Conservation (phyloP, 768 basidiomycete genomes). For the Fomitopsis pulvina region DNA sequence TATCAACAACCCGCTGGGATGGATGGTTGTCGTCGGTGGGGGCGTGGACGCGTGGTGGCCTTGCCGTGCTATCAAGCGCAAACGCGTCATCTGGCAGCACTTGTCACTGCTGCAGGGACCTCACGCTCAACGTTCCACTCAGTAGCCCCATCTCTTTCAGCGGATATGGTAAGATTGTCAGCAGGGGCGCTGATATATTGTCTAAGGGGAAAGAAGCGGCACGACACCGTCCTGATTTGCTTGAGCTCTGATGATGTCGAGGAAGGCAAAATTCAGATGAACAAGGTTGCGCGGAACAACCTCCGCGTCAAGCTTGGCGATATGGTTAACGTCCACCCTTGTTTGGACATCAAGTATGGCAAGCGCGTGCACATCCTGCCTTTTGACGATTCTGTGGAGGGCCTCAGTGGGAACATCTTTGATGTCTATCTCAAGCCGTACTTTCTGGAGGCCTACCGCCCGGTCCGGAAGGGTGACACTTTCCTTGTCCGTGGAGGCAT, state of each 20-base stretch:
- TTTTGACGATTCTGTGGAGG: constrained; percentile 98
- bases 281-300: constrained; percentile 99
- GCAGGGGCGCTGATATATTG: too few relatives aligned
- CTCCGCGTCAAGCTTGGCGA: constrained; percentile 96
- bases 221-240: constrained; percentile 96
- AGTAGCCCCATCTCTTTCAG: not conserved
- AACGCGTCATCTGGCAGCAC: too few relatives aligned
- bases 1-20: too few relatives aligned
- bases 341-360: constrained; percentile 97
- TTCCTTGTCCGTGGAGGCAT: constrained; percentile 99
- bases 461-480: constrained; percentile 95
- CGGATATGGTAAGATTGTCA: not conserved
- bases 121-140: too few relatives aligned
- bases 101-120: too few relatives aligned
- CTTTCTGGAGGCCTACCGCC: constrained; percentile 91
- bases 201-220: constrained; percentile 89
- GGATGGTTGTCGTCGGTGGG: too few relatives aligned
- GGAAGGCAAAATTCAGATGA: constrained; percentile 96
- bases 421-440: constrained; percentile 99
- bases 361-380: constrained; percentile 96
- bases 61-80: too few relatives aligned
- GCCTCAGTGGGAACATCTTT: constrained; percentile 95
- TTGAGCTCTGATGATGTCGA: constrained; percentile 94
- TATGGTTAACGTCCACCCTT: constrained; percentile 92
- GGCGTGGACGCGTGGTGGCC: too few relatives aligned